Conservation (phyloP, 371 early-diverging fungal species). For the Lichtheimia ornata region DNA sequence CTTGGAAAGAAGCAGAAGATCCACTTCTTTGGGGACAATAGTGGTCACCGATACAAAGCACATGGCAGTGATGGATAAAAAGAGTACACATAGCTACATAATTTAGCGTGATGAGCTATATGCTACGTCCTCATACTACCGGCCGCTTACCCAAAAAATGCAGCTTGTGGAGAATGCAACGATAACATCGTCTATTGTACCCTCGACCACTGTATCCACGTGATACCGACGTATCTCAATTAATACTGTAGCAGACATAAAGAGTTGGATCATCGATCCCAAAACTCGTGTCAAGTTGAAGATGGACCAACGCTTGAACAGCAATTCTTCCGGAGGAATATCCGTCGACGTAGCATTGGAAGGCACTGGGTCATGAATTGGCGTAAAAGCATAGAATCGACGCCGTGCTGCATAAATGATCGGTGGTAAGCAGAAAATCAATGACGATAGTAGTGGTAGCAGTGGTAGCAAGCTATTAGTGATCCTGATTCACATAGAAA, state of each 20-base stretch:
- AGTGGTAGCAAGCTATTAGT: background rate
- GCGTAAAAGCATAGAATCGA: background rate
- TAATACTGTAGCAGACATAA: no score
- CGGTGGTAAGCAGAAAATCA: background rate
- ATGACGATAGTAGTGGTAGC: background rate
- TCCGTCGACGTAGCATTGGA: no score
- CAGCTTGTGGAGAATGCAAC: background rate
- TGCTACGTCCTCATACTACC: background rate
- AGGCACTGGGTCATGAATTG: background rate
- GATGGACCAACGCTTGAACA: conserved; percentile 9
- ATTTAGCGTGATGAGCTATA: background rate
- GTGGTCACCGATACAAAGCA: conserved; percentile 15
- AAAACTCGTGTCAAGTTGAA: conserved; percentile 9
- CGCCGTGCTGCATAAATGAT: background rate
- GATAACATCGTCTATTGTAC: background rate
- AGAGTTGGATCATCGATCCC: no score
- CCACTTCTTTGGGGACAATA: conserved; percentile 27
- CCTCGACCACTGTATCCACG: no score
- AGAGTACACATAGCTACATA: conserved; percentile 22
- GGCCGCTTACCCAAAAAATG: background rate
- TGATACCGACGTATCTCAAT: no score
- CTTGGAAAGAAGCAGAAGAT: conserved; percentile 20
- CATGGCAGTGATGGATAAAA: conserved; percentile 21
- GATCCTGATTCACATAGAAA: background rate
- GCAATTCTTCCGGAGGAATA: background rate